Evolutionary conservation across 345 rosid genomes (phyloP), one percentile per base, ranked within the genome.

Genomic region (Limnanthes douglasii): DNA sequence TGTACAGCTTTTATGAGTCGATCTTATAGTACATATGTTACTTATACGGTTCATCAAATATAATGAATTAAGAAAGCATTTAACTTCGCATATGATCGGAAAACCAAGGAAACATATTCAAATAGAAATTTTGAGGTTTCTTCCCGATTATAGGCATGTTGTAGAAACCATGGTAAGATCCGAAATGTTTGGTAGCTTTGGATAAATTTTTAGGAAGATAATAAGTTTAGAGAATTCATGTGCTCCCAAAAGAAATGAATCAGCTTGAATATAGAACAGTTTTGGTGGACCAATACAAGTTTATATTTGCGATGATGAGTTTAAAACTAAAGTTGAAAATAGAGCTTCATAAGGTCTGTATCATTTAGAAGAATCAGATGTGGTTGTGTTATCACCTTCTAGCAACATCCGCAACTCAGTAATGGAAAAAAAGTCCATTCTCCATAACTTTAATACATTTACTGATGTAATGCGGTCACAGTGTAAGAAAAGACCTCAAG

Each of bases 261-360:
- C 36, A 64, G 74, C 38, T 58, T 72, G 54, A 66, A 67, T 51
- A 43, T 43, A 1, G 64, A 55, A 52, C 33, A 39, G 39, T 43
- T 59, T 71, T 40, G 53, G 66, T 22, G 64, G 68, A 18, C 75
- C 77, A 14, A 24, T 42, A 43, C 80, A 83, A 39, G 71, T 71
- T 23, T 43, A 76, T 21, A 46, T 74, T 1, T 39, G 86, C 73
- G 57, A 78, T 82, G 56, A 67, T 60, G 55, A 59, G 45, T 51
- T 58, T 82, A 43, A 56, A 53, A 45, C 29, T 38, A 35, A 71
- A 61, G 65, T 59, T 88, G 56, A 60, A 53, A 51, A 57, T 26
- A 56, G 97, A 88, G 46, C 93, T 88, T 53, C 73, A 76, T 47
- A 72, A 75, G 48, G 76, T 79, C 39, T 70, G 62, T 59, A 25